Evolutionary conservation across 2,329 filamentous ascomycete genomes (phyloP).

Genomic region (Mycocentrospora acerina): DNA sequence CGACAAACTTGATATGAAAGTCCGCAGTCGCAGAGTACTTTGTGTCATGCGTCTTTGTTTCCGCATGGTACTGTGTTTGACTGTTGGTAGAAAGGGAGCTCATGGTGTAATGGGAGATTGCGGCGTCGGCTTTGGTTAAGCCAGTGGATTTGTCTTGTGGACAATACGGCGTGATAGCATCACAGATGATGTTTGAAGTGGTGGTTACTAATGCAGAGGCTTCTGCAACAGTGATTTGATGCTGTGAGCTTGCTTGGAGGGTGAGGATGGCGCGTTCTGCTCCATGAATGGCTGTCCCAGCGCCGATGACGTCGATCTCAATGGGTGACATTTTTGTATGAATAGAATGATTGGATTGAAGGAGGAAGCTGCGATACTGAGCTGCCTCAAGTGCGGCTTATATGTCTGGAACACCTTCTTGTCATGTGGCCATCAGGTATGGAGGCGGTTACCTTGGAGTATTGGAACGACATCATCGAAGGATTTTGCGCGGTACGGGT

Average conservation of each 20-base stretch:
- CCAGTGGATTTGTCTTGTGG: slow-evolving; percentile 8
- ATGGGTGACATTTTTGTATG: too few species aligned
- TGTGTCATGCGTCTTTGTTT: slow-evolving; percentile 1
- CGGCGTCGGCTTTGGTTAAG: slow-evolving; percentile 2
- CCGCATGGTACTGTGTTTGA: slow-evolving; percentile 3
- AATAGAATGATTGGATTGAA: background rate
- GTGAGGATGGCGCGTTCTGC: slow-evolving; percentile 10
- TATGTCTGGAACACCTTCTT: too few species aligned
- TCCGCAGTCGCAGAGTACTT: slow-evolving; percentile 7
- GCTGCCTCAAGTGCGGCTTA: too few species aligned
- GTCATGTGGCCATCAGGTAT: too few species aligned
- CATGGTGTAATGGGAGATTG: slow-evolving; percentile 15
- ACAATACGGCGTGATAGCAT: slow-evolving; percentile 10
- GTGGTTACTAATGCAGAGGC: slow-evolving; percentile 6
- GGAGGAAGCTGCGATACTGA: too few species aligned
- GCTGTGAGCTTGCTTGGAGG: slow-evolving; percentile 7
- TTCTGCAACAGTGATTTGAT: slow-evolving; percentile 6
- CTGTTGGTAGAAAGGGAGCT: slow-evolving; percentile 11
- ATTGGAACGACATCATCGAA: too few species aligned
- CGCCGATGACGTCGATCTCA: slow-evolving; percentile 10
- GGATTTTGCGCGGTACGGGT: too few species aligned
- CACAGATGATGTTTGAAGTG: slow-evolving; percentile 6
- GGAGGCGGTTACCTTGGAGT: too few species aligned
- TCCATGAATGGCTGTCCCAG: slow-evolving; percentile 3
- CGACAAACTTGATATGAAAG: slow-evolving; percentile 13